Percentiles rank a stretch among this genome's conserved stretches.
Evolutionary conservation across 768 basidiomycete genomes (phyloP).

Genomic region (Suillus brevipes): DNA sequence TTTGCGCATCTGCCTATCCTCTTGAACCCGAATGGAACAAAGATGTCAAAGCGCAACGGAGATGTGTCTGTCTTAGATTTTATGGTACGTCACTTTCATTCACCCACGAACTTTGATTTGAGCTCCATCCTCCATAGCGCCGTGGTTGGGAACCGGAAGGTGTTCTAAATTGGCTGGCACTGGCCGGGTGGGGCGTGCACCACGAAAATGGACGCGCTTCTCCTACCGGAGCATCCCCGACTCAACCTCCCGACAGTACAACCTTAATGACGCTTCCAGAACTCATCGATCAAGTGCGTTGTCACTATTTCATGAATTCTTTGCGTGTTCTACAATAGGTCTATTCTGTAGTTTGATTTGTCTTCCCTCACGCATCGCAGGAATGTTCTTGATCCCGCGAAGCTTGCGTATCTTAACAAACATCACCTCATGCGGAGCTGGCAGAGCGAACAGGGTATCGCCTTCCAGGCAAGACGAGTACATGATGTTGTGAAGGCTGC

Average conservation of each 20-base stretch:
- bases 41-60: conserved; percentile 93
- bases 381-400: conserved; percentile 74
- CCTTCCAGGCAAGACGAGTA: conserved; percentile 54
- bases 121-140: conserved; percentile 43
- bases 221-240: conserved; percentile 20
- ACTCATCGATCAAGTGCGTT: conserved; percentile 62
- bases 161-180: conserved; percentile 88
- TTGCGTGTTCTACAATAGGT: neutral
- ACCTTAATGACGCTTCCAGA: conserved; percentile 57
- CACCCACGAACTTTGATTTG: conserved; percentile 4
- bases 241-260: conserved; percentile 64
- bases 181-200: conserved; percentile 89
- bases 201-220: conserved; percentile 32
- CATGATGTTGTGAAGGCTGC: conserved; percentile 51
- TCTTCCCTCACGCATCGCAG: conserved; percentile 77
- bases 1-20: conserved; percentile 93
- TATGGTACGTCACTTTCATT: conserved; percentile 52
- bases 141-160: conserved; percentile 90
- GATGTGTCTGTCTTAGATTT: conserved; percentile 87
- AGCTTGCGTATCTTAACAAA: conserved; percentile 88
- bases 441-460: conserved; percentile 49
- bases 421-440: conserved; percentile 69
- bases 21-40: conserved; percentile 85
- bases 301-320: conserved; percentile 10
- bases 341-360: conserved; percentile 64